Percentiles rank a stretch among this genome's conserved stretches.
Conservation (phyloP, 2,329 filamentous ascomycete species). For the Fusarium nanum region DNA sequence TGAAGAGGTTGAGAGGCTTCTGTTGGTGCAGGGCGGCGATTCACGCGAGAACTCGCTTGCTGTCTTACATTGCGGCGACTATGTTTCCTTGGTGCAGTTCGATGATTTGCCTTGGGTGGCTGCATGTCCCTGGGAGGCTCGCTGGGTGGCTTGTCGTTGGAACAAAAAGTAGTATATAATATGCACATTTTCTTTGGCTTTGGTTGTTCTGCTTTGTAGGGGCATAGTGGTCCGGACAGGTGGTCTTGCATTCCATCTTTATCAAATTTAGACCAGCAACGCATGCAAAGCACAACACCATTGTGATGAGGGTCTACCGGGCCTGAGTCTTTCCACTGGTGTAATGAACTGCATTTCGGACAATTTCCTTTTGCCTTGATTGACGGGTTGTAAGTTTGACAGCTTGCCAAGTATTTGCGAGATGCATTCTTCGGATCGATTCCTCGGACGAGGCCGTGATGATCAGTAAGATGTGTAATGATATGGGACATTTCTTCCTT, state of each 20-base stretch:
- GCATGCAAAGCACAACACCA: conserved; percentile 34
- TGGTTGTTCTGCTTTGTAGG: conserved; percentile 33
- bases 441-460: conserved; percentile 41
- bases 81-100: background rate
- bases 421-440: conserved; percentile 18
- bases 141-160: conserved; percentile 17
- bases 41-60: background rate
- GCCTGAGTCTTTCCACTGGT: conserved; percentile 27
- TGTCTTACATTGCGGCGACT: conserved; percentile 1
- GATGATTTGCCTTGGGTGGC: background rate
- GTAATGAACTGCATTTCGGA: conserved; percentile 21
- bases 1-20: background rate
- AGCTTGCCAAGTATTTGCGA: conserved; percentile 36
- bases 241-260: conserved; percentile 35
- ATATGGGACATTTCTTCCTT: conserved; percentile 42
- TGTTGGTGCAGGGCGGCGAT: background rate
- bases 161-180: conserved; percentile 37
- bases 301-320: conserved; percentile 18
- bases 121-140: conserved; percentile 7
- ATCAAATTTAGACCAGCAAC: conserved; percentile 33
- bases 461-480: conserved; percentile 34
- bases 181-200: conserved; percentile 34
- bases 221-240: conserved; percentile 25
- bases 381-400: conserved; percentile 7
- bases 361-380: conserved; percentile 37